Evolutionary conservation across 2,329 filamentous ascomycete species (phyloP), one percentile per base, ranked within the genome.

Genomic region (Ophiostoma piceae): DNA sequence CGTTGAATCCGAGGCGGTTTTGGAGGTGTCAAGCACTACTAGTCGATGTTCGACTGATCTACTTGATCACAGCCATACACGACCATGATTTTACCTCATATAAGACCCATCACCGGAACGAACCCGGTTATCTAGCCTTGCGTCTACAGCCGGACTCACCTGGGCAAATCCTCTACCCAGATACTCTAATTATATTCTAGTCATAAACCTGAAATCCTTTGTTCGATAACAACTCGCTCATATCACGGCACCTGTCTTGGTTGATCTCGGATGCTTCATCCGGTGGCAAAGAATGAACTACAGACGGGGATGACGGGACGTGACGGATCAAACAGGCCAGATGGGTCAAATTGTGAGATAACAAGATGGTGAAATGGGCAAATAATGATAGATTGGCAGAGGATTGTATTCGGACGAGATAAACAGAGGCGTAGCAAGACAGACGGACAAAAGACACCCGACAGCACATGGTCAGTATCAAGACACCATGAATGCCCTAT

Each of bases 181-280:
- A 35, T 35, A 35, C 8, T 35, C 4, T 35, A 6, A 35, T 35
- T 35, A 35, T 29, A 29, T 29, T 29, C 26, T 29, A 29, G 26
- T 29, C 26, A 29, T 29, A 29, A 29, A 29, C 26, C 26, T 29
- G 26, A 29, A 29, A 29, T 47, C 43, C 43, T 47, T 47, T 47
- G 43, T 47, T 47, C 16, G 57, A 62, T 62, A 62, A 62, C 57
- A 62, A 62, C 57, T 62, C 22, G 57, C 57, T 62, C 57, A 26
- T 32, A n/a, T 47, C 43, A 47, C 43, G 57, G 57, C 26, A 62
- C 11, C 32, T 62, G 57, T 62, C 57, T 62, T 26, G 26, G n/a
- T 29, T 11, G 51, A 26, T 57, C 26, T 29, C 57, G 57, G 57
- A 32, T 62, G 57, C 57, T 62, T 29, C 26, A 19, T 35, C 57